These are phyloP conservation scores for Emmonsiellopsis sp. DNA, from an alignment of 2,329 filamentous ascomycete genomes.

Conservation along the genomic window DNA sequence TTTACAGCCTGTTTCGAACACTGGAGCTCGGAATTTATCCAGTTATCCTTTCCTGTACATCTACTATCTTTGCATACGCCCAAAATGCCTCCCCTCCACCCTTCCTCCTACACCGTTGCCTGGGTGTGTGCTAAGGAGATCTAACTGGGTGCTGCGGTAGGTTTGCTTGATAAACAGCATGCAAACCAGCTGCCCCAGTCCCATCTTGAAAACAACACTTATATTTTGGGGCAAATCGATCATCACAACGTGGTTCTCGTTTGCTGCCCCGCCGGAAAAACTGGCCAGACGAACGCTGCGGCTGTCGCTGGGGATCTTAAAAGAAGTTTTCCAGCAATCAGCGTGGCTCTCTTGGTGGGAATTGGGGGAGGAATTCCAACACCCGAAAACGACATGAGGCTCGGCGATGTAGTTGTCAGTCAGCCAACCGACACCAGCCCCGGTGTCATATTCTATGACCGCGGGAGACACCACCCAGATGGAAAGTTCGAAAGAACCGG, in stretches of 20 bases:
- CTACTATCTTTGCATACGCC: too few species aligned
- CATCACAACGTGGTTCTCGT: not conserved
- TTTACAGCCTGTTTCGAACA: too few species aligned
- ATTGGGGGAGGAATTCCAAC: slow-evolving; percentile 23
- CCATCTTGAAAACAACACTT: not conserved
- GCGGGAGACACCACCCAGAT: not conserved
- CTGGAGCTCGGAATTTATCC: too few species aligned
- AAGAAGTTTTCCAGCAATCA: slow-evolving; percentile 17
- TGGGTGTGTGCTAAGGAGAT: slow-evolving; percentile 24
- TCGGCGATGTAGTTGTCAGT: slow-evolving; percentile 21
- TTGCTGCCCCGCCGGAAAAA: not conserved
- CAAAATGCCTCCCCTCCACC: too few species aligned
- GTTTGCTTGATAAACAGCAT: slow-evolving; percentile 23
- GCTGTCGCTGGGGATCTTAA: slow-evolving; percentile 12
- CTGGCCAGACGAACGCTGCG: not conserved
- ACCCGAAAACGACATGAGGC: not conserved
- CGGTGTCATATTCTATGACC: not conserved
- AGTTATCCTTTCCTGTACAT: too few species aligned
- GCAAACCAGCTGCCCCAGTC: not conserved
- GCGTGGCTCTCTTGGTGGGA: slow-evolving; percentile 20
- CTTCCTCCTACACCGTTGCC: slow-evolving; percentile 19
- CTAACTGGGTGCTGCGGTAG: slow-evolving; percentile 20
- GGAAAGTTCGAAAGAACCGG: not conserved
- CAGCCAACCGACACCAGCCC: not conserved
- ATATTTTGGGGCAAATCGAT: not conserved